phyloP scores from a whole-genome alignment of 2,329 filamentous ascomycete species.

The Aspergillus ochraceoroseus region DNA sequence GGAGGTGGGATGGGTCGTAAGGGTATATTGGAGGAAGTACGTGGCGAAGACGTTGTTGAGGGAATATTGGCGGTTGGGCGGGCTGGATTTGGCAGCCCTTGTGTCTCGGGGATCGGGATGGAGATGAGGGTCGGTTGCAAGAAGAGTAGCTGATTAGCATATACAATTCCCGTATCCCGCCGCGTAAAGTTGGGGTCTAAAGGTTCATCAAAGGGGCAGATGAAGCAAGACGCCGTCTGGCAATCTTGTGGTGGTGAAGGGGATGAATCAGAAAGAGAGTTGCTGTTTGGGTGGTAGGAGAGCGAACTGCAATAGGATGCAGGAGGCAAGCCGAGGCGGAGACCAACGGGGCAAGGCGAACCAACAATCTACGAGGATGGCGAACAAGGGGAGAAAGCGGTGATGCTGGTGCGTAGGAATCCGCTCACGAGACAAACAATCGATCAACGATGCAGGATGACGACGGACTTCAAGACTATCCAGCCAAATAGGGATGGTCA shows the following conservation, averaged over 20 bases:
- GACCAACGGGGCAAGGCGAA: slow-evolving; percentile 6
- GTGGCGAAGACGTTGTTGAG: slow-evolving; percentile 61
- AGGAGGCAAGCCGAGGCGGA: slow-evolving; percentile 8
- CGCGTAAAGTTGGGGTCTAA: slow-evolving; percentile 4
- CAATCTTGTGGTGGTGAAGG: slow-evolving; percentile 3
- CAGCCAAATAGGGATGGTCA: slow-evolving; percentile 17
- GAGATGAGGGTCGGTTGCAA: slow-evolving; percentile 10
- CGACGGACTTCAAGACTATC: slow-evolving; percentile 17
- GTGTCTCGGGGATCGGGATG: slow-evolving; percentile 5
- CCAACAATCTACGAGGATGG: slow-evolving; percentile 2
- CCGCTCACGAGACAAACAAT: slow-evolving; percentile 21
- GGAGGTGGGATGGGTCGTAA: slow-evolving; percentile 62
- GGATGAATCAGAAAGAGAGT: slow-evolving; percentile 9
- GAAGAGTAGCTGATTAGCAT: slow-evolving; percentile 6
- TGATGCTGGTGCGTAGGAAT: slow-evolving; percentile 12
- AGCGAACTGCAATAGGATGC: slow-evolving; percentile 10
- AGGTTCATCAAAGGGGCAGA: slow-evolving; percentile 11
- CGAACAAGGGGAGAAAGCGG: slow-evolving; percentile 15
- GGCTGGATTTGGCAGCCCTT: slow-evolving; percentile 74
- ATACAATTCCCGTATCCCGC: slow-evolving; percentile 12
- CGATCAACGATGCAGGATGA: slow-evolving; percentile 22
- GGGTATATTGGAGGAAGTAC: slow-evolving; percentile 70
- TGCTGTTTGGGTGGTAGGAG: neutral
- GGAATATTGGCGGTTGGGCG: slow-evolving; percentile 77
- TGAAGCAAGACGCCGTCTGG: slow-evolving; percentile 7